Conservation (phyloP, 768 basidiomycete genomes). For the Rhizopogon roseolus region DNA sequence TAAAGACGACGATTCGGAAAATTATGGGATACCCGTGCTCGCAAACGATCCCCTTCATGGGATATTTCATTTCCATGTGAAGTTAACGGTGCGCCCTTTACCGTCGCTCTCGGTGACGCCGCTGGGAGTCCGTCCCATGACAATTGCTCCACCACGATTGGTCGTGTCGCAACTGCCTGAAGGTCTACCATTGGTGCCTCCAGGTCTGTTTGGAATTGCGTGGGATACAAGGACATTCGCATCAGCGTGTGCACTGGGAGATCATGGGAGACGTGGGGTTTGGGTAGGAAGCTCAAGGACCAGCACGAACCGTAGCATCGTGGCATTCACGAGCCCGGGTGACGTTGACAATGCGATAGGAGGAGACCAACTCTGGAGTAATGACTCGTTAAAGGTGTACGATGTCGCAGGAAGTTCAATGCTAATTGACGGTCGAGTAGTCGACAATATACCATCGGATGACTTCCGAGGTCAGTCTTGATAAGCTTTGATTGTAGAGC, state of each 20-base stretch:
- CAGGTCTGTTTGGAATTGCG: background rate
- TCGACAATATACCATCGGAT: slow-evolving; percentile 17
- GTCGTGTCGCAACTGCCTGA: background rate
- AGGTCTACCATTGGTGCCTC: too few species aligned
- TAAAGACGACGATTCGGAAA: slow-evolving; percentile 29
- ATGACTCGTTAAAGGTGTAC: background rate
- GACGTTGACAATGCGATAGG: background rate
- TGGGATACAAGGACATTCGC: slow-evolving; percentile 7
- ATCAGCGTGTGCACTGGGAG: slow-evolving; percentile 13
- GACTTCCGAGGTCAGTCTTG: slow-evolving; percentile 25
- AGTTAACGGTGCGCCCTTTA: slow-evolving; percentile 18
- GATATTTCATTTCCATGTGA: slow-evolving; percentile 44
- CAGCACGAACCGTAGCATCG: slow-evolving; percentile 13
- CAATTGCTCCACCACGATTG: slow-evolving; percentile 10
- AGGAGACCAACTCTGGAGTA: background rate
- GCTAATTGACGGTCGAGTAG: slow-evolving; percentile 8
- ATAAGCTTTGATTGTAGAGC: too few species aligned
- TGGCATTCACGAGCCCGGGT: slow-evolving; percentile 16
- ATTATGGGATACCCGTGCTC: slow-evolving; percentile 36
- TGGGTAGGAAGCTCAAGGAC: slow-evolving; percentile 18
- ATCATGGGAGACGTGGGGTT: slow-evolving; percentile 16
- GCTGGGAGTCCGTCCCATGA: slow-evolving; percentile 40
- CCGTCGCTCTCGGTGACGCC: slow-evolving; percentile 37
- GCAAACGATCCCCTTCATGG: slow-evolving; percentile 40
- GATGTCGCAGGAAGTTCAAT: background rate